phyloP scores from a whole-genome alignment of 1,284 basidiomycete species.

The Cryptococcus amylolentus region DNA sequence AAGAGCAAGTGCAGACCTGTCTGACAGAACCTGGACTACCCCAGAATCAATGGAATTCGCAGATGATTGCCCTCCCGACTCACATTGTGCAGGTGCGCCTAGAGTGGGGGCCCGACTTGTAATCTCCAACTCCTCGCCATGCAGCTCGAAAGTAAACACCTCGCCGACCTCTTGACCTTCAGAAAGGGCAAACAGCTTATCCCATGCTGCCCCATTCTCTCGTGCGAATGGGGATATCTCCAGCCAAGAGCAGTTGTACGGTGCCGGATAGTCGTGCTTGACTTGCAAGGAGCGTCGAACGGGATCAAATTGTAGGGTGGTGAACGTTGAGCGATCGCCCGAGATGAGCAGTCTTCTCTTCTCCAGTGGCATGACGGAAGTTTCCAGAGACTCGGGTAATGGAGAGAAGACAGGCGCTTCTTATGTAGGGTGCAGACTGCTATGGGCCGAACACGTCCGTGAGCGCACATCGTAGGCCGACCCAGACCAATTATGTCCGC shows the following conservation, averaged over 20 bases:
- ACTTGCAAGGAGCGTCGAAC: constrained; percentile 12
- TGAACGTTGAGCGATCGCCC: constrained; percentile 35
- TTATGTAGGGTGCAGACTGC: too few species aligned
- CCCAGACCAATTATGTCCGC: too few species aligned
- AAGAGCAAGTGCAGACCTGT: neutral
- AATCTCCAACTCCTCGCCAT: constrained; percentile 12
- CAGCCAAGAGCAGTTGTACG: constrained; percentile 40
- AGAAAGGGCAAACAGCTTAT: constrained; percentile 32
- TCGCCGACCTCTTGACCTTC: constrained; percentile 31
- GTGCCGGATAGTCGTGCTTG: constrained; percentile 26
- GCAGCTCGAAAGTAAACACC: constrained; percentile 26
- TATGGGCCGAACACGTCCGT: too few species aligned
- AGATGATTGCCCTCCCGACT: neutral
- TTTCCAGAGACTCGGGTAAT: too few species aligned
- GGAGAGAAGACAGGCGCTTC: too few species aligned
- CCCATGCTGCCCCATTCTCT: neutral
- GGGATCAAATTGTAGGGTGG: constrained; percentile 33
- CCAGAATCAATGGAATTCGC: neutral
- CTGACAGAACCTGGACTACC: neutral
- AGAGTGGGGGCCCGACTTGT: constrained; percentile 13
- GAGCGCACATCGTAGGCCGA: too few species aligned
- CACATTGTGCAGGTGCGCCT: too few species aligned
- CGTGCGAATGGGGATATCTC: constrained; percentile 14
- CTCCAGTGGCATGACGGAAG: too few species aligned
- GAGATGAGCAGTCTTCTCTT: neutral